phyloP scores from a whole-genome alignment of 1,284 basidiomycete species.

The Prillingera fragicola region DNA sequence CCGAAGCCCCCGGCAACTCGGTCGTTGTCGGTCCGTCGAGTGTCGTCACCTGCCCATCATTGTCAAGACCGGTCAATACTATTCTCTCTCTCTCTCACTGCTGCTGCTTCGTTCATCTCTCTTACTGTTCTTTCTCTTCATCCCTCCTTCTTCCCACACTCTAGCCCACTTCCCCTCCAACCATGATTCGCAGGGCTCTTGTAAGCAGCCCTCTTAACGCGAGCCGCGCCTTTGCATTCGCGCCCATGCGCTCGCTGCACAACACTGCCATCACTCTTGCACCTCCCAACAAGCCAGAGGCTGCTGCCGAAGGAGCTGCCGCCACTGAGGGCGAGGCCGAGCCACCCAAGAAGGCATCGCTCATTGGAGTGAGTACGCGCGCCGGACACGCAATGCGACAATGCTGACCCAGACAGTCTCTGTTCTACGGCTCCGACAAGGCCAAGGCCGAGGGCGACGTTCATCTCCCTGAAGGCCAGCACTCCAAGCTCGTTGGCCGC shows the following conservation, averaged over 20 bases:
- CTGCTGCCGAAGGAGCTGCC: background rate
- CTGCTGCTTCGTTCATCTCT: background rate
- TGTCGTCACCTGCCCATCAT: too few species aligned
- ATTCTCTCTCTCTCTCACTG: background rate
- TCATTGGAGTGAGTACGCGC: slow-evolving; percentile 5
- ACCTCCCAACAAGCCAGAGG: background rate
- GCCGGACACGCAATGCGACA: background rate
- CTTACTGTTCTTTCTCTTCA: background rate
- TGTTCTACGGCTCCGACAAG: slow-evolving; percentile 72
- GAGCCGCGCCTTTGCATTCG: slow-evolving; percentile 2
- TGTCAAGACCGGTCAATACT: too few species aligned
- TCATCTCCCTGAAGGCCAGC: slow-evolving; percentile 56
- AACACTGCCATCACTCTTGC: background rate
- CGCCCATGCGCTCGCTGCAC: slow-evolving; percentile 3
- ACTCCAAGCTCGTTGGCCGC: slow-evolving; percentile 74
- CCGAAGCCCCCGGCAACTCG: too few species aligned
- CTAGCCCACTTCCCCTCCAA: too few species aligned
- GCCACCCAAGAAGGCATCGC: background rate
- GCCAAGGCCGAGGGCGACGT: slow-evolving; percentile 75
- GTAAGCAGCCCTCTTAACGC: background rate
- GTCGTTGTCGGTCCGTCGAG: too few species aligned
- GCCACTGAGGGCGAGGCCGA: slow-evolving; percentile 1
- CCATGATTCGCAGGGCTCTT: slow-evolving; percentile 3
- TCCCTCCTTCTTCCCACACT: background rate
- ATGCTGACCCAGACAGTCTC: slow-evolving; percentile 43